Conservation (phyloP, 2,329 filamentous ascomycete species). For the Mollisia scopiformis region DNA sequence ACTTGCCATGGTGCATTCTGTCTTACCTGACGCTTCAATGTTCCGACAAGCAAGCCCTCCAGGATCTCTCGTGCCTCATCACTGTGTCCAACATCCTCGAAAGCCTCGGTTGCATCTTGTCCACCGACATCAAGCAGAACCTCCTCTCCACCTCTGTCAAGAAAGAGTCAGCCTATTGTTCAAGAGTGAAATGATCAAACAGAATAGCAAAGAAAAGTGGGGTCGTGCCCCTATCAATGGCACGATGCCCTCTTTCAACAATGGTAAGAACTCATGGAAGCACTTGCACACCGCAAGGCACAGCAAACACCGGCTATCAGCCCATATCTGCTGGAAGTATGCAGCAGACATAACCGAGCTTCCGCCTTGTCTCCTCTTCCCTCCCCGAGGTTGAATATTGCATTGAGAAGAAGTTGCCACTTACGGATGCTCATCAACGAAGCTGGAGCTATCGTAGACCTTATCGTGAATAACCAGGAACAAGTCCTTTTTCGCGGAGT, state of each 20-base stretch:
- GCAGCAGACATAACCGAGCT: not conserved
- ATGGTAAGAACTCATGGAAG: not conserved
- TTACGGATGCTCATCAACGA: conserved; percentile 96
- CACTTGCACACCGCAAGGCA: not conserved
- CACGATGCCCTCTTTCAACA: not conserved
- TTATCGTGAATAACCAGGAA: conserved; percentile 94
- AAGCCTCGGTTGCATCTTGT: conserved; percentile 95
- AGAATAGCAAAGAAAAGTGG: conserved; percentile 12
- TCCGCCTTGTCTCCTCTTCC: not conserved
- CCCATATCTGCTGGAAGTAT: not conserved
- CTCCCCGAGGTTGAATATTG: not conserved
- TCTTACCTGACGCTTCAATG: conserved; percentile 78
- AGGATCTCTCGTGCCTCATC: conserved; percentile 98
- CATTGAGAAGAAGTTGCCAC: conserved; percentile 37
- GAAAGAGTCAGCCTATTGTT: conserved; percentile 7
- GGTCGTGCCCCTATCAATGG: not conserved
- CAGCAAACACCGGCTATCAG: not conserved
- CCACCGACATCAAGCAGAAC: conserved; percentile 94
- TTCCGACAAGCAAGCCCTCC: conserved; percentile 73
- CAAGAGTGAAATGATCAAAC: not conserved
- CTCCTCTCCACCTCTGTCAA: conserved; percentile 88
- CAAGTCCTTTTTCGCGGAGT: conserved; percentile 93
- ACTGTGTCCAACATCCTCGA: conserved; percentile 98
- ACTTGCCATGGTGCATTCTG: not conserved
- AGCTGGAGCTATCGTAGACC: conserved; percentile 87